Evolutionary conservation across 371 early-diverging fungal genomes (phyloP).

Genomic region (Mucor lusitanicus): DNA sequence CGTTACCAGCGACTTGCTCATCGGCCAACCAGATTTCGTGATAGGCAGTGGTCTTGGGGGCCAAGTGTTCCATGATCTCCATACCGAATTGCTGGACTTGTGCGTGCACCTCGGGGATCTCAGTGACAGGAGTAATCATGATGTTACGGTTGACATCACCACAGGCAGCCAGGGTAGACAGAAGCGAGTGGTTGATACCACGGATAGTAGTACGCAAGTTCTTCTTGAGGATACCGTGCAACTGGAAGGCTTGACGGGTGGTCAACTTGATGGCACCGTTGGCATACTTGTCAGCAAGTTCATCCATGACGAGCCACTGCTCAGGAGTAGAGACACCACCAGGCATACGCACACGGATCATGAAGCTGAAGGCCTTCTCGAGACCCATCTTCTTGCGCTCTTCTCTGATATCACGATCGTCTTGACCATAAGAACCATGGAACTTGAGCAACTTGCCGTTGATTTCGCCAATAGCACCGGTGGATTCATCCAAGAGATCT

Average conservation of each 20-base stretch:
- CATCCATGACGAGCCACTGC: conserved; percentile 90
- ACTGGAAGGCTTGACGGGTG: conserved; percentile 91
- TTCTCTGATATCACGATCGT: conserved; percentile 89
- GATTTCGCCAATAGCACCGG: conserved; percentile 79
- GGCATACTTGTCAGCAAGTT: conserved; percentile 77
- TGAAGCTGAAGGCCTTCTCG: conserved; percentile 88
- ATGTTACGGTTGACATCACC: conserved; percentile 96
- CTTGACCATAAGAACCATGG: conserved; percentile 94
- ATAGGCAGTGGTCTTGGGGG: conserved; percentile 85
- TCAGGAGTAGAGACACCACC: conserved; percentile 83
- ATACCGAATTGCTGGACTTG: too few relatives aligned
- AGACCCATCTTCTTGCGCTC: conserved; percentile 76
- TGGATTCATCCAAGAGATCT: conserved; percentile 72
- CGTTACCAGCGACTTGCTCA: conserved; percentile 75
- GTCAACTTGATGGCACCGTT: conserved; percentile 89
- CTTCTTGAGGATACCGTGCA: conserved; percentile 89
- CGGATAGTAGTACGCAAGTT: conserved; percentile 83
- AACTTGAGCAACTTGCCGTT: conserved; percentile 90
- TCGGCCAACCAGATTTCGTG: conserved; percentile 96
- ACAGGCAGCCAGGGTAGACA: conserved; percentile 91
- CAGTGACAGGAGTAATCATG: conserved; percentile 82
- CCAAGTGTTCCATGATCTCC: conserved; percentile 67
- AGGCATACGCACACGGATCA: conserved; percentile 90
- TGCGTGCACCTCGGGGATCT: conserved; percentile 71
- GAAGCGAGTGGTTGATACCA: conserved; percentile 79